These are phyloP conservation scores for Neurospora tetraspora DNA, from an alignment of 495 filamentous ascomycete species.

Conservation along the genomic window DNA sequence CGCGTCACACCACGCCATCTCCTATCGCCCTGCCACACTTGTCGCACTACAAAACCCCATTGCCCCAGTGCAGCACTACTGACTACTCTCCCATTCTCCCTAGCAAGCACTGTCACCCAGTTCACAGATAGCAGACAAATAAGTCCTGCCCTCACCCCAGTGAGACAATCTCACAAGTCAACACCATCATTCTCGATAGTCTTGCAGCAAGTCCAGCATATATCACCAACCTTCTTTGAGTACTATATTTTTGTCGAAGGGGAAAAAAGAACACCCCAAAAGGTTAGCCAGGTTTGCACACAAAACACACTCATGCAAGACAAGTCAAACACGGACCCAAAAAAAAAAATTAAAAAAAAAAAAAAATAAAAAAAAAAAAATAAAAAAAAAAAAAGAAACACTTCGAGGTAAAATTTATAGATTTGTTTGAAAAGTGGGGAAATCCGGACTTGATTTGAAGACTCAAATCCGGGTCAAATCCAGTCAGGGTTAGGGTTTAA, in stretches of 20 bases:
- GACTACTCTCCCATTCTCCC: neutral
- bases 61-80: neutral
- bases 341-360: too few species aligned
- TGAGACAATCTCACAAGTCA: neutral
- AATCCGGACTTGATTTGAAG: too few species aligned
- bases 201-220: neutral
- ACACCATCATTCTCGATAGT: accelerated
- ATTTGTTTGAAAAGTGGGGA: too few species aligned
- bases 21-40: neutral
- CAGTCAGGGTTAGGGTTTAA: too few species aligned
- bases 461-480: too few species aligned
- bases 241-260: neutral
- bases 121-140: neutral
- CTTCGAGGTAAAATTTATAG: too few species aligned
- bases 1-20: neutral
- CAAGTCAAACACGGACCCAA: neutral
- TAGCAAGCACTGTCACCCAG: neutral
- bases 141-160: neutral
- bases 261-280: neutral
- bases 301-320: neutral
- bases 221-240: neutral
- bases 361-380: neutral
- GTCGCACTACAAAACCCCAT: neutral
- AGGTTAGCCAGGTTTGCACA: neutral
- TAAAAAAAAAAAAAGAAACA: neutral